Conservation (phyloP, 768 basidiomycete species). For the Leccinum olivaceopallidum region DNA sequence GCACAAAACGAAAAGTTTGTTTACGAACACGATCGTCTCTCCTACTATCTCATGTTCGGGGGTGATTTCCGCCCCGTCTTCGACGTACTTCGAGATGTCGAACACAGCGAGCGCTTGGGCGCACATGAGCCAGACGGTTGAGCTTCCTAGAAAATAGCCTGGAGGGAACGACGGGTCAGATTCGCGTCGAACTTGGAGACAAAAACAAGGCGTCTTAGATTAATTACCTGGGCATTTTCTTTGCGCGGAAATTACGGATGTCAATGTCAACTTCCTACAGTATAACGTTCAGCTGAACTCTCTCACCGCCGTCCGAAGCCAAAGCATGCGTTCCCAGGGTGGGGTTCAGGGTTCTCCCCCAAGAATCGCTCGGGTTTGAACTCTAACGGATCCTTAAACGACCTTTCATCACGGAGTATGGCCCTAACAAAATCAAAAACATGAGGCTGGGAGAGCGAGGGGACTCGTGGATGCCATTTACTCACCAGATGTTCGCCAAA, state of each 20-base stretch:
- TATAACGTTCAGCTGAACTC: neutral
- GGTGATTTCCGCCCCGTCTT: constrained; percentile 42
- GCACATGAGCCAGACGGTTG: constrained; percentile 25
- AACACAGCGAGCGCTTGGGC: constrained; percentile 44
- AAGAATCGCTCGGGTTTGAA: constrained; percentile 28
- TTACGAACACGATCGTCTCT: constrained; percentile 7
- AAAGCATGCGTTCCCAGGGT: constrained; percentile 17
- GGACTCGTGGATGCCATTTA: neutral
- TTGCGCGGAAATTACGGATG: neutral
- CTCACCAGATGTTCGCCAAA: constrained; percentile 21
- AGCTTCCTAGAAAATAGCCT: constrained; percentile 24
- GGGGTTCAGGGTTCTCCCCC: constrained; percentile 17
- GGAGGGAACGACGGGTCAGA: no score
- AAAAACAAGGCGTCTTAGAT: neutral
- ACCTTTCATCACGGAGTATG: constrained; percentile 19
- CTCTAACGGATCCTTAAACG: constrained; percentile 18
- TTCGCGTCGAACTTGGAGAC: neutral
- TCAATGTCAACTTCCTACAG: neutral
- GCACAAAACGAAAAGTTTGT: neutral
- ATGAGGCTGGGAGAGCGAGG: neutral
- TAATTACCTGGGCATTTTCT: neutral
- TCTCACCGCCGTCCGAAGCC: constrained; percentile 24
- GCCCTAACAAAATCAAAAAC: constrained; percentile 7
- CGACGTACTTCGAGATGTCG: constrained; percentile 39
- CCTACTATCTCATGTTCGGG: constrained; percentile 41